Evolutionary conservation across 2,329 filamentous ascomycete genomes (phyloP), one percentile per base, ranked within the genome.

Genomic region (Aspergillus neoniger): DNA sequence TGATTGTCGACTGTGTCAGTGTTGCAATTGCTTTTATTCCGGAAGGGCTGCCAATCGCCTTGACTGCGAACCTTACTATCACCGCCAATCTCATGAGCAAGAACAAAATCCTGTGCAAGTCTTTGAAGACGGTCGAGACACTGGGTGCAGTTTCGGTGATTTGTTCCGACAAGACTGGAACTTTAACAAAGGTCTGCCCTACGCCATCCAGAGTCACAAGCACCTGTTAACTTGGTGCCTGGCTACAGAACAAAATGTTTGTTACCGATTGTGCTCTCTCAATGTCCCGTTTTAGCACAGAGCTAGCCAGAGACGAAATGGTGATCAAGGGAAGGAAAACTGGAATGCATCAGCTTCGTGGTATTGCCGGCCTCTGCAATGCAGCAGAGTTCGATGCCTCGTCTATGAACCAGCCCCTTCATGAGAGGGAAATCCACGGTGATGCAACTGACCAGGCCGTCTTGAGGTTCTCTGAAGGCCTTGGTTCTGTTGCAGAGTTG

Each of bases 61-160:
- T 91, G 38, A 89, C 88, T 0, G 85, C 87, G 1, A 89, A 86
- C 17, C 79, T 93, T 64, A 92, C 90, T 0, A 92, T 93, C 61
- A 88, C 86, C 1, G 90, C 90, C 19, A 90, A 89, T 64, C 83
- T 90, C 67, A 92, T 93, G 90, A 83, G 83, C 64, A 87, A 88
- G 76, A 88, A 92, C 73, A 89, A 89, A 70, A 87, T 92, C 47
- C 82, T 92, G 8, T 92, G 89, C 85, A 92, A 92, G 76, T 91
- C 88, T 0, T 80, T 93, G 50, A 91, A 91, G 76, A 92, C 90
- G 0, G 89, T 91, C 0, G 90, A 92, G 75, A 92, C 89, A 0
- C 81, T 92, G 0, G 90, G 90, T 0, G 83, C 87, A 0, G 89
- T 91, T 1, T 89, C 87, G 0, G 85, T 91, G 7, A 87, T 92